Conservation (phyloP, 2,329 filamentous ascomycete species). For the Colletotrichum magnum region DNA sequence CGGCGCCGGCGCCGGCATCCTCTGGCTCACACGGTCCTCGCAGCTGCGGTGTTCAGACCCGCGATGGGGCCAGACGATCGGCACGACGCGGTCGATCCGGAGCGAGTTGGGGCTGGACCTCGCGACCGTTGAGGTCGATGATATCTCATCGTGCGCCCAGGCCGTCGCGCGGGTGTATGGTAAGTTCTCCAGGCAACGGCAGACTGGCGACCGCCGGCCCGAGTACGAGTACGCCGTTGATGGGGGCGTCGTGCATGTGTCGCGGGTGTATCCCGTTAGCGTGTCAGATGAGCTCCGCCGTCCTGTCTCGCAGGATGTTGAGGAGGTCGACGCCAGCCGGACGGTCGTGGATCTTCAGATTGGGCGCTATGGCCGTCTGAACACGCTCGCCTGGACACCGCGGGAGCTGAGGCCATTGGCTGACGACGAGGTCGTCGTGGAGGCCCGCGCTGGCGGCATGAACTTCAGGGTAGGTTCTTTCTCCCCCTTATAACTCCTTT, state of each 20-base stretch:
- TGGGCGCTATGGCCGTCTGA: constrained; percentile 21
- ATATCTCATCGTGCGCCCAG: background rate
- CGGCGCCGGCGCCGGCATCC: constrained; percentile 28
- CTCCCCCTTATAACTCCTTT: constrained; percentile 46
- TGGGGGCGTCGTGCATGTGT: background rate
- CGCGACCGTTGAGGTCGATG: constrained; percentile 22
- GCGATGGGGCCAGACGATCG: constrained; percentile 42
- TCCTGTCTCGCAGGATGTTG: background rate
- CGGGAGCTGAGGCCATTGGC: background rate
- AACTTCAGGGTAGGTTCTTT: constrained; percentile 24
- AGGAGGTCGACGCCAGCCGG: background rate
- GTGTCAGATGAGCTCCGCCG: constrained; percentile 6
- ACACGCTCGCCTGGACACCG: constrained; percentile 20
- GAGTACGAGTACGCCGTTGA: constrained; percentile 25
- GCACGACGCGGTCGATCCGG: constrained; percentile 42
- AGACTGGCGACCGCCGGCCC: background rate
- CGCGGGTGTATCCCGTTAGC: constrained; percentile 18
- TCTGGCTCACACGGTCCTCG: constrained; percentile 45
- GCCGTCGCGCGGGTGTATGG: background rate
- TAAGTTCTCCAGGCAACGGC: background rate
- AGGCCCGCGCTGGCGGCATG: constrained; percentile 22
- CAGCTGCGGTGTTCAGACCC: constrained; percentile 44
- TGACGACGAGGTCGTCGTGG: constrained; percentile 18
- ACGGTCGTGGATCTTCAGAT: constrained; percentile 1
- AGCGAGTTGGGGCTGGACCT: constrained; percentile 39